Base-by-base conservation (phyloP, 129 eudicot genomes). In the Pittosporum tobira region DNA sequence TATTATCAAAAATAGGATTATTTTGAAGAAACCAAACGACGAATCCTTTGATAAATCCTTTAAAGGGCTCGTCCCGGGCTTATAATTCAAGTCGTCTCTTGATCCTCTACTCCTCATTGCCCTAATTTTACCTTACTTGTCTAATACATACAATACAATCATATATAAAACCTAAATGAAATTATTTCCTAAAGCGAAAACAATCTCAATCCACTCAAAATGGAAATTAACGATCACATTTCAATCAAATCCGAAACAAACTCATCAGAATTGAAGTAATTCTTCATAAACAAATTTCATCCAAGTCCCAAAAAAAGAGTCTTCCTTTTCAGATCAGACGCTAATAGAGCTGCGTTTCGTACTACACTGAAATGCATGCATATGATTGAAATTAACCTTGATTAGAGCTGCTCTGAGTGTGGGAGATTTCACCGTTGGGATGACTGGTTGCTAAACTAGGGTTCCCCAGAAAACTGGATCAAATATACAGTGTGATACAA, bases 81-180 rank as follows among this genome's bases (percentile, higher is more conserved):
- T 52, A 44, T 4, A 2, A 27, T 76, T 81, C 11, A 61, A 28
- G 3, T 82, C 93, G 34, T 90, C 94, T 71, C 72, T 78, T 40
- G 78, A 85, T 54, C 66, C 80, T 65, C 70, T 81, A 14, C 62
- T 71, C 77, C 69, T 81, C 84, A 70, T 80, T 60, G 61, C 43
- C 60, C 66, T 3, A 2, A 19, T 8, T n/a, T 60, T 21, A 34
- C 21, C 38, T 21, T 40, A 20, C 46, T 62, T 44, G 3, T 31
- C 37, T 9, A 31, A 31, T 31, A 31, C 37, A 31, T 31, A 31
- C 37, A 31, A 5, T 16, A 53, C 5, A 6, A 6, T 20, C 8
- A 11, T 11, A 9, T 2, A 4, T 31, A 31, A 61, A 22, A 50
- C 1, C 16, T 23, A 20, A 8, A 24, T 64, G 26, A 21, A 43